Evolutionary conservation across 345 rosid species (phyloP), one percentile per base, ranked within the genome.

Genomic region (Populus nigra): DNA sequence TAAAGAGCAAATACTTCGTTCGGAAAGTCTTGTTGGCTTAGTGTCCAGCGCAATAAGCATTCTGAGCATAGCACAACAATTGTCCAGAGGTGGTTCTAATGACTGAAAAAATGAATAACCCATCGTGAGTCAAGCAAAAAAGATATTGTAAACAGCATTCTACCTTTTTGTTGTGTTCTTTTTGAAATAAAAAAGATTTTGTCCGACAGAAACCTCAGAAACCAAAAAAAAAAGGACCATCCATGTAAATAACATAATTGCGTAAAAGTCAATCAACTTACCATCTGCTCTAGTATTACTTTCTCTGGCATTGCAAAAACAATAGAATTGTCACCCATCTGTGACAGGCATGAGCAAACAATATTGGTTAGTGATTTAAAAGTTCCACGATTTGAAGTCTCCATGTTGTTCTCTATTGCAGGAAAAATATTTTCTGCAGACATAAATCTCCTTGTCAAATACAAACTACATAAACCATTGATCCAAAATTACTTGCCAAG

Each of bases 1-100:
- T 31, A 95, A 82, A 75, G 79, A 69, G 77, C 69, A 49, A 75
- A 93, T 57, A 77, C 91, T 84, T 74, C 84, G 81, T 77, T 92
- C 90, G 69, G 93, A 89, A 75, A 95, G 90, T 65, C 73, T 89
- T 5, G 97, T 86, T 72, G 98, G 99, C 76, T 81, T 83, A 43
- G 92, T 85, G 79, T 93, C 98, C 79, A 95, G 83, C 7, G 11
- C 72, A 45, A 78, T 70, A 66, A 95, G 91, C 78, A 93, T 80
- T 80, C 90, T 85, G 66, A 95, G 91, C 87, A 93, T 74, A 69
- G 91, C 93, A 84, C 92, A 88, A 13, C 86, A 87, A 80, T 95
- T 93, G 62, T 87, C 93, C 15, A 90, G 66, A 33, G 80, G 79
- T 68, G 85, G 93, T 79, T 83, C 83, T 71, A 75, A 75, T 69